These are phyloP conservation scores for Endogone sp. DNA, from an alignment of 192 early-diverging fungal genomes.

Conservation along the genomic window DNA sequence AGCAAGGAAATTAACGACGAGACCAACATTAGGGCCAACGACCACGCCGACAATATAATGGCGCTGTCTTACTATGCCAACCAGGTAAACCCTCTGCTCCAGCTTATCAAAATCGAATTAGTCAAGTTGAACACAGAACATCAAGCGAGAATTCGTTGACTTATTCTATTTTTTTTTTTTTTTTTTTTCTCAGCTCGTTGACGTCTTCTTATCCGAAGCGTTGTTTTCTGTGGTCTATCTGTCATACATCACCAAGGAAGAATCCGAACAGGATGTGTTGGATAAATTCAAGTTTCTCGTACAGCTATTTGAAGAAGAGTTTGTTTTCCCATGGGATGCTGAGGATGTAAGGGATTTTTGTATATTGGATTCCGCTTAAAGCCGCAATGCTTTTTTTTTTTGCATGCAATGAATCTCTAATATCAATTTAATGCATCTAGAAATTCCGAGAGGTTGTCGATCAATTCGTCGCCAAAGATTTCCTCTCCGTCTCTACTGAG, in stretches of 20 bases:
- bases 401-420: background rate
- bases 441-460: conserved; percentile 17
- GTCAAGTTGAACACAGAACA: too few relatives aligned
- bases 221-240: conserved; percentile 32
- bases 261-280: conserved; percentile 21
- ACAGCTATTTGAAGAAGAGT: conserved; percentile 30
- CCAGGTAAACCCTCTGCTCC: conserved; percentile 12
- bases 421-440: conserved; percentile 2
- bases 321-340: conserved; percentile 25
- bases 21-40: conserved; percentile 28
- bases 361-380: background rate
- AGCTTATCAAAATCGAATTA: background rate
- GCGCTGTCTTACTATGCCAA: conserved; percentile 31
- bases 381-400: background rate
- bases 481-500: background rate
- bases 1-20: conserved; percentile 28
- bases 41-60: conserved; percentile 38
- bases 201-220: conserved; percentile 24
- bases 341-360: conserved; percentile 16
- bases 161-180: conserved; percentile 3
- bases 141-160: too few relatives aligned
- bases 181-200: conserved; percentile 10
- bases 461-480: conserved; percentile 1
- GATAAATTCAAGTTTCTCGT: conserved; percentile 30
- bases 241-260: conserved; percentile 12